Conservation (phyloP, 805 yeast genomes). For the Tetrapisispora pingtungensis region DNA sequence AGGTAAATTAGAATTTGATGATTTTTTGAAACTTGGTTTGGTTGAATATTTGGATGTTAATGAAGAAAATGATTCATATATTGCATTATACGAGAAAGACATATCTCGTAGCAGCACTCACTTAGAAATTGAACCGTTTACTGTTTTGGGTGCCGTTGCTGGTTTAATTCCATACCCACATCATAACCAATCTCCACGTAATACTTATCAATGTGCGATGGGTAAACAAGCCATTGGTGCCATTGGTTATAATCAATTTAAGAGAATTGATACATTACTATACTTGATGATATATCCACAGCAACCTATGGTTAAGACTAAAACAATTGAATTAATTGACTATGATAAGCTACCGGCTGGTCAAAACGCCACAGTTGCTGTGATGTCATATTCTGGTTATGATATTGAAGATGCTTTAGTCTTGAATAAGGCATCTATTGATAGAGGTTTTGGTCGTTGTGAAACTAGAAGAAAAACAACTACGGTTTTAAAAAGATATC, state of each 20-base stretch:
- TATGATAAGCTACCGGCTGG: conserved; percentile 98
- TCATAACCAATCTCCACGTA: conserved; percentile 98
- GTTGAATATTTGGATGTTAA: conserved; percentile 96
- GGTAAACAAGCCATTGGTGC: conserved; percentile 99
- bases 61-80: conserved; percentile 89
- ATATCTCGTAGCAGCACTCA: conserved; percentile 56
- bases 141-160: conserved; percentile 97
- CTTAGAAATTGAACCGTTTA: conserved; percentile 92
- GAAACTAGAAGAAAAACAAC: conserved; percentile 91
- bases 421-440: conserved; percentile 83
- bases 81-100: conserved; percentile 81
- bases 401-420: conserved; percentile 99
- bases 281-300: conserved; percentile 98
- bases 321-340: conserved; percentile 88
- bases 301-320: conserved; percentile 98
- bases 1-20: conserved; percentile 84
- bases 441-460: conserved; percentile 96
- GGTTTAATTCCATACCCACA: conserved; percentile 99
- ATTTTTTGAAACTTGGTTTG: conserved; percentile 71
- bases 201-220: conserved; percentile 99
- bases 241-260: conserved; percentile 91
- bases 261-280: conserved; percentile 86
- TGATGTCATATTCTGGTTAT: conserved; percentile 97
- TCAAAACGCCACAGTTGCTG: conserved; percentile 97
- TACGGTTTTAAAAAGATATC: conserved; percentile 78